Conservation (phyloP, 202 grass and related monocot genomes). For the Bolboschoenoplectus hybrid region DNA sequence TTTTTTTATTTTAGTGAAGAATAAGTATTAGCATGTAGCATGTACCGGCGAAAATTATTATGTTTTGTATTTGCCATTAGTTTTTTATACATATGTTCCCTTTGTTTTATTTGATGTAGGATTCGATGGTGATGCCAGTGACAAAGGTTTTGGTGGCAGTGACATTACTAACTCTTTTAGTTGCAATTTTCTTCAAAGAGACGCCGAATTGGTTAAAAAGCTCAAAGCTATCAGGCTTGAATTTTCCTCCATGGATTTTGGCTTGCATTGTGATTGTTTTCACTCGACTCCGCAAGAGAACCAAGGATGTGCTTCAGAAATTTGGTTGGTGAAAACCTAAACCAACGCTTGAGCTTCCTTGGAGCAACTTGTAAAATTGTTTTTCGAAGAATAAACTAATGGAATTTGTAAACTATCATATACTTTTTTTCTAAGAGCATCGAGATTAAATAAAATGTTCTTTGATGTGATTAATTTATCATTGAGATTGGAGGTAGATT, state of each 20-base stretch:
- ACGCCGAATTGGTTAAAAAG: conserved; percentile 61
- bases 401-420: conserved; percentile 19
- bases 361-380: neutral
- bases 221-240: conserved; percentile 47
- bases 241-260: conserved; percentile 87
- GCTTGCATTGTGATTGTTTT: conserved; percentile 89
- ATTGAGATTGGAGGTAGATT: neutral
- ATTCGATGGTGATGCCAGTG: conserved; percentile 87
- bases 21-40: neutral
- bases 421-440: conserved; percentile 17
- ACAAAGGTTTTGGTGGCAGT: conserved; percentile 76
- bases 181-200: conserved; percentile 65
- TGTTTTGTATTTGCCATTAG: neutral
- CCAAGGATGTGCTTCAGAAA: conserved; percentile 73
- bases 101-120: conserved; percentile 49
- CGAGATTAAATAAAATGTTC: neutral
- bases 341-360: neutral
- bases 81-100: conserved; percentile 9
- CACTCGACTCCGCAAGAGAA: conserved; percentile 80
- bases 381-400: neutral
- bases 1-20: neutral
- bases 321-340: conserved; percentile 59
- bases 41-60: neutral
- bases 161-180: conserved; percentile 49
- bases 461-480: conserved; percentile 9